Base-by-base conservation (phyloP, 2,329 filamentous ascomycete species). In the Claviceps arundinis region DNA sequence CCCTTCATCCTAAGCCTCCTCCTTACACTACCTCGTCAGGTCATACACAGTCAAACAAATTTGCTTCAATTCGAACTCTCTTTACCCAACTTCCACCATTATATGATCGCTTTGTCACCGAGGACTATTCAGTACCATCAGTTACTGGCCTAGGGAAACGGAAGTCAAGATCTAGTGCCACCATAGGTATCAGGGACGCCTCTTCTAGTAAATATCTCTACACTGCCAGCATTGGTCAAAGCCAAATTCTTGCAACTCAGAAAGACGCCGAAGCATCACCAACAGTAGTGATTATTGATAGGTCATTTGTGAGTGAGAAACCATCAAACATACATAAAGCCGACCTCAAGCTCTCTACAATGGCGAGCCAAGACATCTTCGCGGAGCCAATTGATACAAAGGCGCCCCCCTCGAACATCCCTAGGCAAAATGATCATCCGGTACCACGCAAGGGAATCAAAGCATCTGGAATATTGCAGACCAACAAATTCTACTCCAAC, bases 401-500 rank as follows among this genome's bases (percentile, higher is more conserved):
- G 54, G 64, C 74, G 11, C 79, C 80, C 3, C 73, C 75, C 1
- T 60, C 70, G 0, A 65, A 68, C 34, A 75, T 85, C 48, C 50
- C 61, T 8, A 64, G 68, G 42, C 71, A 71, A 30, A 59, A 69
- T 19, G 78, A 83, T 56, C 82, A 85, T 56, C 82, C 82, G 0
- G 78, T 78, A 26, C 67, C 75, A 42, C 73, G 77, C 14, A 63
- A 71, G 22, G 78, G 78, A 5, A 70, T 84, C 41, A 63, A 59
- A 37, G 65, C 70, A 16, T 59, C 66, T 1, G 63, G 64, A 0
- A 80, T 83, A 3, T 69, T 87, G 46, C 73, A 80, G 48, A 91
- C 87, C 24, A 91, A 90, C 72, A 90, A 87, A 61, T 90, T 89
- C 64, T 88, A 87, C 59, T 76, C 83, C 59, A 93, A 93, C 61